Evolutionary conservation across 1,139 yeast genomes (phyloP).

Genomic region (Hyphopichia khmerensis): DNA sequence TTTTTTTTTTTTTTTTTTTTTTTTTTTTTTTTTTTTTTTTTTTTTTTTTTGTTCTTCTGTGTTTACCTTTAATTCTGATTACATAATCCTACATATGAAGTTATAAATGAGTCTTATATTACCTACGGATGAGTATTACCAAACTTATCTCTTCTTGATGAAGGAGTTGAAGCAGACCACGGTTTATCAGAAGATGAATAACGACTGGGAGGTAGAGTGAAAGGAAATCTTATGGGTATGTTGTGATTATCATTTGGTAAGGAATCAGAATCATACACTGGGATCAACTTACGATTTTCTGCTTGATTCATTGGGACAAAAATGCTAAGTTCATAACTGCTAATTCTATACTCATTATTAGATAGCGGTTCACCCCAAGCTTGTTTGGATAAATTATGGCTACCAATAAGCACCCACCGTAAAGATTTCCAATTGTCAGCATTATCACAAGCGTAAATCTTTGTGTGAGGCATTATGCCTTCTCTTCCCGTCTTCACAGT

Average conservation of each 20-base stretch:
- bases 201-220: conserved; percentile 45
- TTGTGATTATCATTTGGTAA: conserved; percentile 10
- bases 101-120: too few relatives aligned
- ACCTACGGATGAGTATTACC: neutral
- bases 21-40: too few relatives aligned
- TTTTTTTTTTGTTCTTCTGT: too few relatives aligned
- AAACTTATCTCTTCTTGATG: neutral
- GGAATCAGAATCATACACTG: conserved; percentile 41
- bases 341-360: conserved; percentile 21
- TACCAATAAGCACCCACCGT: conserved; percentile 65
- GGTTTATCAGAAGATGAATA: conserved; percentile 45
- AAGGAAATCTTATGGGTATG: conserved; percentile 51
- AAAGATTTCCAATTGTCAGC: conserved; percentile 48
- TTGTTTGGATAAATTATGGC: conserved; percentile 63
- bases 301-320: conserved; percentile 32
- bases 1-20: too few relatives aligned
- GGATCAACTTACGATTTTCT: conserved; percentile 22
- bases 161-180: conserved; percentile 29
- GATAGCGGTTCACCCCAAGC: conserved; percentile 60
- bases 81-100: too few relatives aligned
- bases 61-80: too few relatives aligned
- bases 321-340: conserved; percentile 61
- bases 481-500: conserved; percentile 28
- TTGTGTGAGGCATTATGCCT: conserved; percentile 38
- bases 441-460: conserved; percentile 43